phyloP scores from a whole-genome alignment of 768 basidiomycete genomes.

The Russula brevipes region DNA sequence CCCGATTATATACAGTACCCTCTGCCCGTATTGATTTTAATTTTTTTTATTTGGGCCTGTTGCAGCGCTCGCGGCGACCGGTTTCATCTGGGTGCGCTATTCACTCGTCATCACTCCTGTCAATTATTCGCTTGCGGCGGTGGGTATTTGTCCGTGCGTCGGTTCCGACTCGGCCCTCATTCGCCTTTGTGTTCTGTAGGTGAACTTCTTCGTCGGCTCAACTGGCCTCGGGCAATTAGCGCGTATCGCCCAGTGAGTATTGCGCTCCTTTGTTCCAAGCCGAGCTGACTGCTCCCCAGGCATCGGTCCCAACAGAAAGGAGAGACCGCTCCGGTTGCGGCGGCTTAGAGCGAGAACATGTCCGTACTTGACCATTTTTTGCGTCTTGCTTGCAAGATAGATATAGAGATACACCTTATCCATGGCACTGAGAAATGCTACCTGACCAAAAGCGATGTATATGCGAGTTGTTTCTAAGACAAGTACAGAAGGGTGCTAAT shows the following conservation, averaged over 20 bases:
- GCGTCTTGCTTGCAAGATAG: background rate
- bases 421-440: background rate
- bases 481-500: constrained; percentile 13
- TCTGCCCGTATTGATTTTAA: background rate
- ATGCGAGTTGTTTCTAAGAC: background rate
- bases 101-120: constrained; percentile 91
- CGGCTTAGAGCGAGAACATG: background rate
- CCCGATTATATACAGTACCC: too few relatives aligned
- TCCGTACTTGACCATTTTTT: background rate
- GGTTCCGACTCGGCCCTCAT: constrained; percentile 13
- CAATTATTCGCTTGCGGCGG: constrained; percentile 92
- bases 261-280: background rate
- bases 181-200: constrained; percentile 34
- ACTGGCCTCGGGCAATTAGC: constrained; percentile 61
- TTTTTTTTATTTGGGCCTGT: background rate
- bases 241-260: constrained; percentile 56
- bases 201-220: constrained; percentile 69
- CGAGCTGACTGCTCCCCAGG: background rate
- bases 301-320: constrained; percentile 12
- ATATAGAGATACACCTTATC: background rate
- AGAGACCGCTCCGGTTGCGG: background rate
- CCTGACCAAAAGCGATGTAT: constrained; percentile 1
- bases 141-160: constrained; percentile 31
- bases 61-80: constrained; percentile 85
- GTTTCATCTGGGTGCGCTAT: constrained; percentile 98